Evolutionary conservation across 2,329 filamentous ascomycete genomes (phyloP).

Genomic region (Penicillium psychrosexuale): DNA sequence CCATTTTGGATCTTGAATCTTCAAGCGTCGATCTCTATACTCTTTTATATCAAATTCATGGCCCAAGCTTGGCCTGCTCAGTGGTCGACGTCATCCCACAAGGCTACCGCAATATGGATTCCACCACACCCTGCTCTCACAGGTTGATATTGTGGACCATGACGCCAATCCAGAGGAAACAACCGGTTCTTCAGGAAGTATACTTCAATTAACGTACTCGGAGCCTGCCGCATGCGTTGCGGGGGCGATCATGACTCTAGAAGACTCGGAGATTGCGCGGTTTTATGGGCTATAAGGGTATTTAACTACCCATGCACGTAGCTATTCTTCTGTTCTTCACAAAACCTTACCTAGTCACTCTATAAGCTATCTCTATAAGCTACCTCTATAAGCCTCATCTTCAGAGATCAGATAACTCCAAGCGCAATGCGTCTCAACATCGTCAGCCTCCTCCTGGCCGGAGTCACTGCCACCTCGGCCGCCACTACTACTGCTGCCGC

Average conservation of each 20-base stretch:
- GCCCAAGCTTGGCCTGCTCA: neutral
- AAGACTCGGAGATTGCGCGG: neutral
- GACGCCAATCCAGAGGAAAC: neutral
- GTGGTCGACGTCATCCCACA: slow-evolving; percentile 3
- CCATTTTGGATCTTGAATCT: neutral
- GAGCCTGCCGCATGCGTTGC: neutral
- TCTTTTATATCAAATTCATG: neutral
- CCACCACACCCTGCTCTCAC: neutral
- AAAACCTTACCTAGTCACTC: no score
- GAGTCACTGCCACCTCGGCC: slow-evolving; percentile 10
- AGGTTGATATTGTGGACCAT: neutral
- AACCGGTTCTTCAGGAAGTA: neutral
- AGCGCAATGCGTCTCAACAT: slow-evolving; percentile 20
- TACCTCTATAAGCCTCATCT: no score
- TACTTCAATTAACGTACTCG: neutral
- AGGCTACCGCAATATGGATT: neutral
- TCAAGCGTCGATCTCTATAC: neutral
- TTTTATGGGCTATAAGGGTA: neutral
- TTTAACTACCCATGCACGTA: neutral
- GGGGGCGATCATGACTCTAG: neutral
- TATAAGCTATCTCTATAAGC: neutral
- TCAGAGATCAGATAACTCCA: neutral
- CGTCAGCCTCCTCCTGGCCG: slow-evolving; percentile 21
- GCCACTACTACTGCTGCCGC: slow-evolving; percentile 10
- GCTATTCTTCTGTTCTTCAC: neutral